Conservation (phyloP, 306 rosid genomes). For the Prunus fruticosa region DNA sequence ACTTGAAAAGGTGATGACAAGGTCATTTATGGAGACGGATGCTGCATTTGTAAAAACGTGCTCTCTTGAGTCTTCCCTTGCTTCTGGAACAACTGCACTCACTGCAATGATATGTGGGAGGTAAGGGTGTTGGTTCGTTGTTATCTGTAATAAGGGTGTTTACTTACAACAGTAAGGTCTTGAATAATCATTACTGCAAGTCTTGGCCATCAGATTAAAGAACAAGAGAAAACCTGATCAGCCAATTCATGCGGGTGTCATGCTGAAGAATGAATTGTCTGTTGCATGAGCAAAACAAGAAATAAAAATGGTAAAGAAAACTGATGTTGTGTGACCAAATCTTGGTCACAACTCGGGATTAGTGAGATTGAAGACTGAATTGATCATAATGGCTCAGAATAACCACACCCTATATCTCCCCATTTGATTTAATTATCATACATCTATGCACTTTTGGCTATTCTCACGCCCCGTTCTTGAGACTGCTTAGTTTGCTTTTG, state of each 20-base stretch:
- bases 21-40: conserved; percentile 79
- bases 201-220: not conserved
- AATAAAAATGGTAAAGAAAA: not conserved
- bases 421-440: too few relatives aligned
- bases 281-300: not conserved
- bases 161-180: not conserved
- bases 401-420: not conserved
- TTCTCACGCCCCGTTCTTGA: not conserved
- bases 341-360: not conserved
- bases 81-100: conserved; percentile 95
- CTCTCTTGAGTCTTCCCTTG: conserved; percentile 52
- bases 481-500: not conserved
- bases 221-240: not conserved
- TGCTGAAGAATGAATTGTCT: not conserved
- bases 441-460: not conserved
- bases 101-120: conserved; percentile 94
- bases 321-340: not conserved
- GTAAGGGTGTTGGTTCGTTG: conserved; percentile 29
- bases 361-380: too few relatives aligned
- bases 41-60: conserved; percentile 69
- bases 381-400: not conserved
- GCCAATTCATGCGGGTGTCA: not conserved
- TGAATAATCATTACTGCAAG: not conserved
- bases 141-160: not conserved
- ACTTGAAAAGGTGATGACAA: conserved; percentile 87